phyloP scores from a whole-genome alignment of 441 rosid genomes.

The Euphorbia schlechtendalii region DNA sequence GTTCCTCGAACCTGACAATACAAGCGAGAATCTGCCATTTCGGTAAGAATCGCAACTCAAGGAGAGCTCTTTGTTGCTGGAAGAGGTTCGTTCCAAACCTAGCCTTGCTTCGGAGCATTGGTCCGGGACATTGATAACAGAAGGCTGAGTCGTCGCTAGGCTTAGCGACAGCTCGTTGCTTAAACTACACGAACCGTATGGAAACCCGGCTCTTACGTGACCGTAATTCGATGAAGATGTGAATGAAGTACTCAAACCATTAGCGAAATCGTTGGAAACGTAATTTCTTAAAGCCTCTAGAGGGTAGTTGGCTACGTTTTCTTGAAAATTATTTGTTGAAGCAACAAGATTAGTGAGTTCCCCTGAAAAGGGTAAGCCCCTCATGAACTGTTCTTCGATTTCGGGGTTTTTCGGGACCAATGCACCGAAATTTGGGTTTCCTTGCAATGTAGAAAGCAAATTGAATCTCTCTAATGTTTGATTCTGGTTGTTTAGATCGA shows the following conservation, averaged over 20 bases:
- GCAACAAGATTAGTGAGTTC: constrained; percentile 34
- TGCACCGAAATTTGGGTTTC: constrained; percentile 25
- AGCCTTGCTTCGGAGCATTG: constrained; percentile 47
- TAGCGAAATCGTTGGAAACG: constrained; percentile 32
- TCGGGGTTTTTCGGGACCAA: constrained; percentile 24
- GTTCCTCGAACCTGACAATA: constrained; percentile 57
- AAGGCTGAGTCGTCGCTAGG: constrained; percentile 53
- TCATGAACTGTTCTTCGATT: constrained; percentile 35
- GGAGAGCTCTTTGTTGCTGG: constrained; percentile 47
- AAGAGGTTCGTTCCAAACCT: constrained; percentile 49
- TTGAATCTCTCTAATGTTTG: constrained; percentile 27
- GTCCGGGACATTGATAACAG: constrained; percentile 37
- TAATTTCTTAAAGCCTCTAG: constrained; percentile 32
- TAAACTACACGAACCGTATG: constrained; percentile 24
- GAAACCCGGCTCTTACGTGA: no score
- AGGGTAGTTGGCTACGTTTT: constrained; percentile 34
- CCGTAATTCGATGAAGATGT: no score
- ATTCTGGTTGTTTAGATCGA: constrained; percentile 27
- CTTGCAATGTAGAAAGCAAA: constrained; percentile 29
- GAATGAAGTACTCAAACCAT: constrained; percentile 29
- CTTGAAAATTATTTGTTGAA: constrained; percentile 44
- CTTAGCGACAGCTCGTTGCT: constrained; percentile 66
- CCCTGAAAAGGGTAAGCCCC: constrained; percentile 30
- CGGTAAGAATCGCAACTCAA: constrained; percentile 31
- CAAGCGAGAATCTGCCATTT: constrained; percentile 31